Conservation (phyloP, 257 asterid genomes). For the Solanum stenotomum region DNA sequence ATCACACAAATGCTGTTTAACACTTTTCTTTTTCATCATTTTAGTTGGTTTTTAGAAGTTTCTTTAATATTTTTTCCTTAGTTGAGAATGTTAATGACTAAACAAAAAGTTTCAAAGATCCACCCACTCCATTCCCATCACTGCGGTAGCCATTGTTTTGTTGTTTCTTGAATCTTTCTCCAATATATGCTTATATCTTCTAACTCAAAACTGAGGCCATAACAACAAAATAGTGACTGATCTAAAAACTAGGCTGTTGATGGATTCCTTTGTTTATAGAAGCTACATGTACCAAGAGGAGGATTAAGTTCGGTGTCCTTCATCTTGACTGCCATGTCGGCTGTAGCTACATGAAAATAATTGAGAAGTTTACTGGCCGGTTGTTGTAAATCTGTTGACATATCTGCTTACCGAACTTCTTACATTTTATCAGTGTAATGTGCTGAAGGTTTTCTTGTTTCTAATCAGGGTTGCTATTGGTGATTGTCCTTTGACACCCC, state of each 20-base stretch:
- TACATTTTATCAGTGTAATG: neutral
- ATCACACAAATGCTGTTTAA: neutral
- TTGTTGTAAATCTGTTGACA: neutral
- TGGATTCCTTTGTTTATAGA: neutral
- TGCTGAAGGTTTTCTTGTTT: neutral
- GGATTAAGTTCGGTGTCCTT: neutral
- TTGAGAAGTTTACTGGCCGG: neutral
- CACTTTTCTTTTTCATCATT: neutral
- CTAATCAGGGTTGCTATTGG: neutral
- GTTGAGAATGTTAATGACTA: neutral
- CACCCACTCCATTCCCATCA: neutral
- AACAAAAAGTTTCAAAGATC: neutral
- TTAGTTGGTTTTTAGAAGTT: neutral
- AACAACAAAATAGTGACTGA: neutral
- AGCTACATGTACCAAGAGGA: constrained; percentile 9
- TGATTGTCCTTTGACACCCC: neutral
- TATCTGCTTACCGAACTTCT: neutral
- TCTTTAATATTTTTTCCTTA: neutral
- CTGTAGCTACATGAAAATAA: neutral
- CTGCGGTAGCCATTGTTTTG: neutral
- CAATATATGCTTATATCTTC: too few species aligned
- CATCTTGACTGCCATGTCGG: neutral
- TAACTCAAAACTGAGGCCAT: neutral
- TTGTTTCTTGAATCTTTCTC: neutral
- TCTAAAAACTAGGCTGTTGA: neutral